These are phyloP conservation scores for Calvatia gigantea DNA, from an alignment of 768 basidiomycete genomes.

Conservation along the genomic window DNA sequence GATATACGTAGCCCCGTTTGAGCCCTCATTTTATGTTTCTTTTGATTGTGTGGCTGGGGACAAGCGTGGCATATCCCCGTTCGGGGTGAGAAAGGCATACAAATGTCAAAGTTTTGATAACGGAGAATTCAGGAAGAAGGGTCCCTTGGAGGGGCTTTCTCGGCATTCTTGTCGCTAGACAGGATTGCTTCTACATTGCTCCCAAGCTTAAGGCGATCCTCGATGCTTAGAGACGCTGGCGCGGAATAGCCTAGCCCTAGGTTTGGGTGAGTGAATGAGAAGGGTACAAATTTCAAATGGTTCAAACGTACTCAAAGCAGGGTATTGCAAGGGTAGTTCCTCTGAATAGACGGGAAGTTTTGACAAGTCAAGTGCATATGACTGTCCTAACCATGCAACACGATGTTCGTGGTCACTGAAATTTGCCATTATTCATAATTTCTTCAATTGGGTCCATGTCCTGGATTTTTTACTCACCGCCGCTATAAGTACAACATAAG, in stretches of 20 bases:
- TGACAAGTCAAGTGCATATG: conserved; percentile 64
- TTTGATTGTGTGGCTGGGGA: too few relatives aligned
- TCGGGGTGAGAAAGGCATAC: too few relatives aligned
- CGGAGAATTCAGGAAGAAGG: background rate
- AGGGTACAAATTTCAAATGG: background rate
- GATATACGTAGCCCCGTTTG: too few relatives aligned
- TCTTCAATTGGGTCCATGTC: background rate
- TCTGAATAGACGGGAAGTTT: conserved; percentile 48
- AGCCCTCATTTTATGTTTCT: too few relatives aligned
- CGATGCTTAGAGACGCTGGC: conserved; percentile 45
- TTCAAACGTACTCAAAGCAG: conserved; percentile 51
- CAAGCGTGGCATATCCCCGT: too few relatives aligned
- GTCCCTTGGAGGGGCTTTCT: conserved; percentile 48
- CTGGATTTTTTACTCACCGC: conserved; percentile 35
- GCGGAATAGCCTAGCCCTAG: conserved; percentile 72
- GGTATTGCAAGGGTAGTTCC: conserved; percentile 64
- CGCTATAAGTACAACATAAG: conserved; percentile 30
- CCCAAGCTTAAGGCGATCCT: conserved; percentile 61
- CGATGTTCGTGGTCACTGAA: conserved; percentile 69
- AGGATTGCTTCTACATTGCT: conserved; percentile 58
- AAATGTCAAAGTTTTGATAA: background rate
- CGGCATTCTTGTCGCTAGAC: conserved; percentile 63
- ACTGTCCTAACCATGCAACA: conserved; percentile 69
- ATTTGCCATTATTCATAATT: background rate
- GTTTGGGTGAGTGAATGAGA: background rate